These are phyloP conservation scores for Penicillium sp. DNA, from an alignment of 2,329 filamentous ascomycete species.

Conservation along the genomic window DNA sequence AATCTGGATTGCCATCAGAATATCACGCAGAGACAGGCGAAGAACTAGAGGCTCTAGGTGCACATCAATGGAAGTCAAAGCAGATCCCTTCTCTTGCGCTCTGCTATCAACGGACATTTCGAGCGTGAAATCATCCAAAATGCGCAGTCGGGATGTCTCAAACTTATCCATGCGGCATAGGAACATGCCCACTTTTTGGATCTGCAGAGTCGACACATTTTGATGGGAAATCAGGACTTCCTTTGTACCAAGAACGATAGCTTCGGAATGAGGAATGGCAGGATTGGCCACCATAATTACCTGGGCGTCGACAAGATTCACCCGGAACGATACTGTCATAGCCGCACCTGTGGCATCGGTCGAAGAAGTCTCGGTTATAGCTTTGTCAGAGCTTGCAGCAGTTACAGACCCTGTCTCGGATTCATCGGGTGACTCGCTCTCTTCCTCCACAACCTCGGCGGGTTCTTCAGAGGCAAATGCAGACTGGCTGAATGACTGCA, in stretches of 20 bases:
- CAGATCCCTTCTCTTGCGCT: conserved; percentile 58
- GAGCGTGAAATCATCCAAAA: conserved; percentile 94
- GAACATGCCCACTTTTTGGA: conserved; percentile 96
- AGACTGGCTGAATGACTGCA: conserved; percentile 77
- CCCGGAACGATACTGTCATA: conserved; percentile 80
- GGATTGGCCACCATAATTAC: conserved; percentile 96
- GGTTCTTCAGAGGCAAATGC: conserved; percentile 61
- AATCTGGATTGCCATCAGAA: conserved; percentile 89
- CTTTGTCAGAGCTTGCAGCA: conserved; percentile 28
- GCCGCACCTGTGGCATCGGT: conserved; percentile 43
- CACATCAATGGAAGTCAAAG: conserved; percentile 74
- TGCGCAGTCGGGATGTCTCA: conserved; percentile 82
- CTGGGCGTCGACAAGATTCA: conserved; percentile 94
- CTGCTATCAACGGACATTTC: conserved; percentile 81
- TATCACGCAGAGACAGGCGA: conserved; percentile 87
- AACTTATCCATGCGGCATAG: conserved; percentile 98
- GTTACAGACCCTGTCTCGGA: conserved; percentile 37
- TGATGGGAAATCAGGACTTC: conserved; percentile 91
- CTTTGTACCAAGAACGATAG: conserved; percentile 91
- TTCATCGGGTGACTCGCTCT: conserved; percentile 37
- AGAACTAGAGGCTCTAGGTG: conserved; percentile 90
- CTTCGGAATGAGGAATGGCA: conserved; percentile 83
- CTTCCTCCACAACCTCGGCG: conserved; percentile 32
- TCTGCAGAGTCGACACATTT: conserved; percentile 87
- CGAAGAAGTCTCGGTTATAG: conserved; percentile 22